These are phyloP conservation scores for Epichloe glyceriae DNA, from an alignment of 2,329 filamentous ascomycete species.

Conservation along the genomic window DNA sequence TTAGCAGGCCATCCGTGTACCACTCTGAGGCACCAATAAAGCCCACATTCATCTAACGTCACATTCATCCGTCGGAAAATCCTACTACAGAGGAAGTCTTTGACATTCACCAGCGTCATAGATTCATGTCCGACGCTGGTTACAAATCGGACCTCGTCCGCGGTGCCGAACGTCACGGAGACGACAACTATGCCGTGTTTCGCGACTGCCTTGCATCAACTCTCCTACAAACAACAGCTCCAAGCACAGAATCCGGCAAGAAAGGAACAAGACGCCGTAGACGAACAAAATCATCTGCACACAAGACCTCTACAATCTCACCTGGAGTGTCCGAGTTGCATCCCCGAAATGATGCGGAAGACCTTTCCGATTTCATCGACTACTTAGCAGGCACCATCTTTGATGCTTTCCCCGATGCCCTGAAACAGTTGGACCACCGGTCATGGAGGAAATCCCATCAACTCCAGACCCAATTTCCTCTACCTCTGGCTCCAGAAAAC, in stretches of 20 bases:
- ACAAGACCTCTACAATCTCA: neutral
- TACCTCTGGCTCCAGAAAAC: constrained; percentile 42
- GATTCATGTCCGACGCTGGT: neutral
- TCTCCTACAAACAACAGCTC: neutral
- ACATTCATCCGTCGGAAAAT: neutral
- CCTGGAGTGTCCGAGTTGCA: neutral
- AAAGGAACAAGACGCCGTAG: constrained; percentile 33
- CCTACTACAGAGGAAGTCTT: neutral
- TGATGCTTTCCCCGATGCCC: constrained; percentile 42
- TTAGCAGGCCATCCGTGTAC: too few species aligned
- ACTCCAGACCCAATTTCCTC: constrained; percentile 42
- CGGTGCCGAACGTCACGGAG: neutral
- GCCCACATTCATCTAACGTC: neutral
- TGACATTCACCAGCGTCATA: neutral
- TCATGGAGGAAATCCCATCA: constrained; percentile 26
- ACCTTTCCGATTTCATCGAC: constrained; percentile 69
- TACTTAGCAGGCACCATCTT: constrained; percentile 65
- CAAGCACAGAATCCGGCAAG: neutral
- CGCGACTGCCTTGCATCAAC: constrained; percentile 47
- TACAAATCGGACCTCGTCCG: neutral
- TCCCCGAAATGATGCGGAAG: constrained; percentile 37
- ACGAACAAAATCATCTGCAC: constrained; percentile 12
- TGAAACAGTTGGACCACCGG: constrained; percentile 50
- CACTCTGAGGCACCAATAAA: too few species aligned
- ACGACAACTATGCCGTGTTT: constrained; percentile 41